phyloP scores from a whole-genome alignment of 768 basidiomycete species.

The Rhizopogon vesiculosus region DNA sequence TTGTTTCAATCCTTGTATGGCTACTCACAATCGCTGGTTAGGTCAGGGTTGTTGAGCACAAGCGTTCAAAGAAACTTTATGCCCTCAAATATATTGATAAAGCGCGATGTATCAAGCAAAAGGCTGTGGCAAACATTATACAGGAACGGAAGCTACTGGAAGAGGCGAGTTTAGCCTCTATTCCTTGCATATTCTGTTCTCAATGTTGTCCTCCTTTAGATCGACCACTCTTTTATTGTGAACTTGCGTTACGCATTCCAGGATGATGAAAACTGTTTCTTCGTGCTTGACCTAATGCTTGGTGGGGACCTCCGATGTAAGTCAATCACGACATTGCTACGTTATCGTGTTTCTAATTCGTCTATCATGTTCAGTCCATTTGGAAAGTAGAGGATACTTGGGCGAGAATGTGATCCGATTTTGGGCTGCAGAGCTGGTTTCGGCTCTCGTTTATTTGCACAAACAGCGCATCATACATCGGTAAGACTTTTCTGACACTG shows the following conservation, averaged over 20 bases:
- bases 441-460: slow-evolving; percentile 87
- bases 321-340: slow-evolving; percentile 25
- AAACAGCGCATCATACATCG: slow-evolving; percentile 91
- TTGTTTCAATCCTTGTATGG: slow-evolving; percentile 3
- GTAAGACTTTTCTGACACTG: slow-evolving; percentile 37
- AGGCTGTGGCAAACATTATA: slow-evolving; percentile 88
- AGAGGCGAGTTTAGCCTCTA: slow-evolving; percentile 52
- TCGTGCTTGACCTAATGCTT: slow-evolving; percentile 94
- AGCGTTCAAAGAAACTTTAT: slow-evolving; percentile 85
- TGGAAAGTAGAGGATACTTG: slow-evolving; percentile 66
- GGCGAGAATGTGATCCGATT: slow-evolving; percentile 74
- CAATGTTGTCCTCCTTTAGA: slow-evolving; percentile 33
- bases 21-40: slow-evolving; percentile 24
- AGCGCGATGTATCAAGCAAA: slow-evolving; percentile 83
- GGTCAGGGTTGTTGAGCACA: slow-evolving; percentile 98
- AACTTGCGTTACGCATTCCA: slow-evolving; percentile 96
- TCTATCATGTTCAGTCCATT: slow-evolving; percentile 56
- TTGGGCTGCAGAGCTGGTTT: slow-evolving; percentile 85
- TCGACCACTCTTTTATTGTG: slow-evolving; percentile 86
- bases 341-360: not conserved
- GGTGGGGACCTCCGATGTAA: slow-evolving; percentile 90
- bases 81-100: slow-evolving; percentile 99
- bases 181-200: slow-evolving; percentile 6
- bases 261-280: slow-evolving; percentile 97
- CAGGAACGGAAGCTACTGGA: slow-evolving; percentile 91